phyloP scores from a whole-genome alignment of 2,329 filamentous ascomycete species.

The Cordyceps javanica region DNA sequence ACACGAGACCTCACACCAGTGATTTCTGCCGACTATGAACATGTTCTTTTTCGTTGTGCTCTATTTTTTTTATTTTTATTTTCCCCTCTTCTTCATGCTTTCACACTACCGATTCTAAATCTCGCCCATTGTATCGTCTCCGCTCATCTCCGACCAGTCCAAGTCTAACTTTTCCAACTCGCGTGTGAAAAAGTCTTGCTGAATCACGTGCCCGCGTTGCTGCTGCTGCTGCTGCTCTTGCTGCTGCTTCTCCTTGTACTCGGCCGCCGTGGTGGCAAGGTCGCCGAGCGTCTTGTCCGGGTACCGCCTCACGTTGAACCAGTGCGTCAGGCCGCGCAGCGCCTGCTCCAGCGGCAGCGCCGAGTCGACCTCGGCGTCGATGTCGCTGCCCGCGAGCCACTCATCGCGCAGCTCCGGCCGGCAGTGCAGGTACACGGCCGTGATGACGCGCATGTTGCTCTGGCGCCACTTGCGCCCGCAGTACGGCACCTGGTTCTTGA shows the following conservation, averaged over 20 bases:
- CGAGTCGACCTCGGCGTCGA: slow-evolving; percentile 91
- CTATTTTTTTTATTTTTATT: neutral
- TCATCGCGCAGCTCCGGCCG: slow-evolving; percentile 89
- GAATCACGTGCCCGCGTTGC: neutral
- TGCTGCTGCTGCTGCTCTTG: neutral
- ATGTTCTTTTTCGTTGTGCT: too few species aligned
- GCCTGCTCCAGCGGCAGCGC: slow-evolving; percentile 89
- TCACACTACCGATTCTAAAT: slow-evolving; percentile 24
- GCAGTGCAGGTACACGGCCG: slow-evolving; percentile 90
- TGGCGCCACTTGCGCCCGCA: slow-evolving; percentile 98
- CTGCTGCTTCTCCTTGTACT: slow-evolving; percentile 31
- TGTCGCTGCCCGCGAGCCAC: slow-evolving; percentile 85
- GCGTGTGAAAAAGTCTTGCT: slow-evolving; percentile 72
- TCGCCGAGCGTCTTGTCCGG: slow-evolving; percentile 67
- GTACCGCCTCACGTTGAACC: slow-evolving; percentile 83
- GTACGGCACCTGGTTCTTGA: slow-evolving; percentile 98
- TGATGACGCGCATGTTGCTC: slow-evolving; percentile 97
- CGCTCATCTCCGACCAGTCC: slow-evolving; percentile 38
- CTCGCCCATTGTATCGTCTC: slow-evolving; percentile 28
- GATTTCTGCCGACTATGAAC: neutral
- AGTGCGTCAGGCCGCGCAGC: slow-evolving; percentile 81
- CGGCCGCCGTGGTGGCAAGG: slow-evolving; percentile 52
- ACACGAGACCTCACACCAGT: neutral
- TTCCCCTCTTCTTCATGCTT: neutral
- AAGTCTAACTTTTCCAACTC: slow-evolving; percentile 69